Percentiles rank a stretch among this genome's conserved stretches.
Conservation (phyloP, 192 early-diverging fungal genomes). For the Pilaira anomala region DNA sequence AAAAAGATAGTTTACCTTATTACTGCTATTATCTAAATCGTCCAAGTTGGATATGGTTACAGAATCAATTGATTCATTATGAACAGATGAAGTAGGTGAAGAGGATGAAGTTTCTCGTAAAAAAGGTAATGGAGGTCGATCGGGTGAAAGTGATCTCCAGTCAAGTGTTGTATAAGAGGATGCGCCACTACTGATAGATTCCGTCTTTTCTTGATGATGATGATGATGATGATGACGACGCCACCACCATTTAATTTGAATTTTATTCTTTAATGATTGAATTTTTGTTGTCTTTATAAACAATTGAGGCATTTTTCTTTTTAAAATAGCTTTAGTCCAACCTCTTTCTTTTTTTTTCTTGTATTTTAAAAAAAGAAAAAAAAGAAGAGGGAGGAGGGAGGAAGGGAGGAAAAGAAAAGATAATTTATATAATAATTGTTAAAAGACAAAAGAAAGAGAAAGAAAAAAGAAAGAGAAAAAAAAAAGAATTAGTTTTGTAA, state of each 20-base stretch:
- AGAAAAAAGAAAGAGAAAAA: background rate
- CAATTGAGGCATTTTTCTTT: background rate
- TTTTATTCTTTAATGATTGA: background rate
- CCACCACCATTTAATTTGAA: conserved; percentile 10
- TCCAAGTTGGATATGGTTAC: background rate
- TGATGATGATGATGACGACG: background rate
- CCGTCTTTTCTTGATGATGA: no score
- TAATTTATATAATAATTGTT: background rate
- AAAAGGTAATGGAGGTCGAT: conserved; percentile 29
- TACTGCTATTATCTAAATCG: background rate
- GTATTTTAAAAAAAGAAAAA: background rate
- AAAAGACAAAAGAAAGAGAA: background rate
- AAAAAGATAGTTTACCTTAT: background rate
- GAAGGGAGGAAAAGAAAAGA: conserved; percentile 1
- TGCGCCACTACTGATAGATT: background rate
- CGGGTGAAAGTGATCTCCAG: conserved; percentile 33
- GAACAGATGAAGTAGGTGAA: background rate
- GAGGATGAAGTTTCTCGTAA: background rate
- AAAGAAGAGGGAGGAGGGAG: background rate
- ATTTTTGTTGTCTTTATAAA: conserved; percentile 2
- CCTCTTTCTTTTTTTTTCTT: background rate
- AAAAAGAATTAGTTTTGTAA: background rate
- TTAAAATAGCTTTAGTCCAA: no score
- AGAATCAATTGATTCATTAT: background rate
- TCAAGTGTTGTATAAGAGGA: conserved; percentile 18